Percentiles rank a stretch among this genome's conserved stretches.
These are phyloP conservation scores for Hyaloscypha hepaticicola DNA, from an alignment of 495 filamentous ascomycete species.

Conservation along the genomic window DNA sequence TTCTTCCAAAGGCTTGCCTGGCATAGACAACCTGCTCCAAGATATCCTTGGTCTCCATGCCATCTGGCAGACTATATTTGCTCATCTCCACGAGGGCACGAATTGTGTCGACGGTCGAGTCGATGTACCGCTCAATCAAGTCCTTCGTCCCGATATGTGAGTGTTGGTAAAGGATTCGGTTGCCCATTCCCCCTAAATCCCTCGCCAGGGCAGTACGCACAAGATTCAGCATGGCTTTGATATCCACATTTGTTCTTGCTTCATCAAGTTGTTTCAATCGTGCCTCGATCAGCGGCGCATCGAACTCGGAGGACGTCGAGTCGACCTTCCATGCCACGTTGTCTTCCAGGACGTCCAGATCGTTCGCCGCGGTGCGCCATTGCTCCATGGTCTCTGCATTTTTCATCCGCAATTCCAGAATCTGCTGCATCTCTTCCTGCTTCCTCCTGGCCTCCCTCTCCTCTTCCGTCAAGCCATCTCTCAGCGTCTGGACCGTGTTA, in stretches of 20 bases:
- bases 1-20: slow-evolving; percentile 85
- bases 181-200: slow-evolving; percentile 82
- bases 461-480: slow-evolving; percentile 56
- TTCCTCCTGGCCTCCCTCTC: slow-evolving; percentile 50
- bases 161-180: slow-evolving; percentile 78
- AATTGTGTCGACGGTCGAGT: slow-evolving; percentile 71
- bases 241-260: slow-evolving; percentile 71
- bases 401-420: slow-evolving; percentile 61
- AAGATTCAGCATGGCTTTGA: slow-evolving; percentile 72
- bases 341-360: slow-evolving; percentile 77
- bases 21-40: slow-evolving; percentile 73
- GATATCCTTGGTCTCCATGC: slow-evolving; percentile 62
- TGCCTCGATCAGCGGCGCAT: slow-evolving; percentile 62
- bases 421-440: slow-evolving; percentile 59
- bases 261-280: slow-evolving; percentile 73
- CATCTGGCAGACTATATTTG: slow-evolving; percentile 45
- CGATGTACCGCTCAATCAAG: slow-evolving; percentile 83
- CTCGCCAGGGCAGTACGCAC: slow-evolving; percentile 79
- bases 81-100: slow-evolving; percentile 65
- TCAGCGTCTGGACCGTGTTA: slow-evolving; percentile 48
- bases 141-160: slow-evolving; percentile 84
- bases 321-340: slow-evolving; percentile 79
- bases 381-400: slow-evolving; percentile 61
- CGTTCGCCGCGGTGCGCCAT: slow-evolving; percentile 68
- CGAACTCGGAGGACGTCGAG: slow-evolving; percentile 57